These are phyloP conservation scores for Gossypium stocksii DNA, from an alignment of 345 rosid species.

Conservation along the genomic window DNA sequence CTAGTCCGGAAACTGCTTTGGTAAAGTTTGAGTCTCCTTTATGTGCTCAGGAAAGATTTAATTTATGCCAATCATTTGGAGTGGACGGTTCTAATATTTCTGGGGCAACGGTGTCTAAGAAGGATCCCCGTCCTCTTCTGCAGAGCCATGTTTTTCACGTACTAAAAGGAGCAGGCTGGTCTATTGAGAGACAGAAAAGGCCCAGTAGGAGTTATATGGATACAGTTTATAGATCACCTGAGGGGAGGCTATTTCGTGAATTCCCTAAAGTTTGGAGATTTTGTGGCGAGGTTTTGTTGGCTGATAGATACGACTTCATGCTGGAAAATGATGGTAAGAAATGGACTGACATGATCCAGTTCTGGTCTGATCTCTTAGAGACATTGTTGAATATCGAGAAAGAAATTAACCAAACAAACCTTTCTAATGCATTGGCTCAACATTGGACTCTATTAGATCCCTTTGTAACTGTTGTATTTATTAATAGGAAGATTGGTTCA, in stretches of 20 bases:
- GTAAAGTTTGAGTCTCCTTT: conserved; percentile 31
- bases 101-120: conserved; percentile 37
- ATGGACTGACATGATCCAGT: conserved; percentile 66
- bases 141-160: conserved; percentile 44
- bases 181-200: conserved; percentile 49
- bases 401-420: conserved; percentile 40
- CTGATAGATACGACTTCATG: conserved; percentile 34
- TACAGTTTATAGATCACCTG: conserved; percentile 60
- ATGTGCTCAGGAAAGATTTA: conserved; percentile 25
- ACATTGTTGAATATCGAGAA: conserved; percentile 50
- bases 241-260: conserved; percentile 57
- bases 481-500: conserved; percentile 64
- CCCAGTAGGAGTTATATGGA: conserved; percentile 50
- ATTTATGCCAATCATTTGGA: conserved; percentile 27
- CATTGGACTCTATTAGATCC: conserved; percentile 81
- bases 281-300: conserved; percentile 49
- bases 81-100: conserved; percentile 22
- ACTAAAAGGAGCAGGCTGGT: conserved; percentile 64
- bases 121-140: conserved; percentile 74
- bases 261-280: conserved; percentile 75
- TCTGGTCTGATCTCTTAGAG: conserved; percentile 62
- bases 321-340: conserved; percentile 41
- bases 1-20: conserved; percentile 30
- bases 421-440: conserved; percentile 45
- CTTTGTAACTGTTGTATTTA: conserved; percentile 70